Evolutionary conservation across 345 rosid genomes (phyloP).

Genomic region (Sonneratia alba): DNA sequence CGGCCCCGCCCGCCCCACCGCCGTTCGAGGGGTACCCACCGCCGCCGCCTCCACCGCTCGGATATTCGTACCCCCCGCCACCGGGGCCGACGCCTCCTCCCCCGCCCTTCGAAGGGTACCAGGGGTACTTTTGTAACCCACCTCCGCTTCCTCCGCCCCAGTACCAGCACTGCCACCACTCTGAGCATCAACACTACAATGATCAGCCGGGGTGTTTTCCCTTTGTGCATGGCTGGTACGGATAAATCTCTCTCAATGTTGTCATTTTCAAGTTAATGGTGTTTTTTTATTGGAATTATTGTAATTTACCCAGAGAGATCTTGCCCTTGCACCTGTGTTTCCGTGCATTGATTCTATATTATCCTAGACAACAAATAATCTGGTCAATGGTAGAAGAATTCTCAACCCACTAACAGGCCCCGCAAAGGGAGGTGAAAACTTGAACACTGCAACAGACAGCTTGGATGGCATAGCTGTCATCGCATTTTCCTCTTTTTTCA

Average conservation of each 20-base stretch:
- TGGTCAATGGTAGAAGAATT: neutral
- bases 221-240: constrained; percentile 57
- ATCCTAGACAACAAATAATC: neutral
- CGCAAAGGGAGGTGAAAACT: neutral
- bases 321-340: neutral
- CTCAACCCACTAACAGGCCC: neutral
- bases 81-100: constrained; percentile 32
- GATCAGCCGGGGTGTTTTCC: constrained; percentile 36
- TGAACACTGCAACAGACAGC: neutral
- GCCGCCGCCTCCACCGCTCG: constrained; percentile 33
- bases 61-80: constrained; percentile 33
- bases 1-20: constrained; percentile 47
- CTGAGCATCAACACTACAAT: constrained; percentile 35
- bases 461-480: neutral
- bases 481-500: neutral
- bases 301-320: neutral
- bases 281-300: neutral
- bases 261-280: neutral
- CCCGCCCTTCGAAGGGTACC: constrained; percentile 55
- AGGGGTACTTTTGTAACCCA: constrained; percentile 61
- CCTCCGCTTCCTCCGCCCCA: constrained; percentile 34
- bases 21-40: constrained; percentile 53
- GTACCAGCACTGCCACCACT: constrained; percentile 43
- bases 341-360: too few species aligned
- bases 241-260: neutral